Conservation (phyloP, 2,329 filamentous ascomycete species). For the Geoglossum cookeanum region DNA sequence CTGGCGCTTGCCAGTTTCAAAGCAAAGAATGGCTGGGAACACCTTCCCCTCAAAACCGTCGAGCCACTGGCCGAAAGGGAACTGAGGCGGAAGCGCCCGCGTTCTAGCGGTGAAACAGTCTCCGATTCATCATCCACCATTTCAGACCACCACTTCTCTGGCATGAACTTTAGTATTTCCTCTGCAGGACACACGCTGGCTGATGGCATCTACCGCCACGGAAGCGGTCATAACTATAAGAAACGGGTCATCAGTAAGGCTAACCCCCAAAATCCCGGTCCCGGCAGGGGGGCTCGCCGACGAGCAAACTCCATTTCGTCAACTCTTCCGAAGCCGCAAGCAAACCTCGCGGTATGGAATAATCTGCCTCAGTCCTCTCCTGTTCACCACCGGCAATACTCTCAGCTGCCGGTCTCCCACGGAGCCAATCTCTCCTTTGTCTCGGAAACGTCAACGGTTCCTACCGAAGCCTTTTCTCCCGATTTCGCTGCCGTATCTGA, state of each 20-base stretch:
- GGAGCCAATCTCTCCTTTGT: constrained; percentile 65
- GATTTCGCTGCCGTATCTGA: constrained; percentile 41
- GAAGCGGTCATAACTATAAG: background rate
- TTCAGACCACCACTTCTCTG: constrained; percentile 53
- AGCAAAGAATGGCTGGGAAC: constrained; percentile 87
- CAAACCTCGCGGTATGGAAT: constrained; percentile 40
- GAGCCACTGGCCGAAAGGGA: constrained; percentile 70
- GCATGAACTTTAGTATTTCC: constrained; percentile 63
- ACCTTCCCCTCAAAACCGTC: constrained; percentile 68
- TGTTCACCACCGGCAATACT: constrained; percentile 54
- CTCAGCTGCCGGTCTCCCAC: constrained; percentile 52
- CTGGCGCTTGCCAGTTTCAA: constrained; percentile 94
- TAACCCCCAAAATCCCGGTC: background rate
- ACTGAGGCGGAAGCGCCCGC: constrained; percentile 51
- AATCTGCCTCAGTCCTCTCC: constrained; percentile 74
- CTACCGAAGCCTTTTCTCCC: constrained; percentile 19
- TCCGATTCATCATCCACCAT: constrained; percentile 77
- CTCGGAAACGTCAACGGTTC: constrained; percentile 33
- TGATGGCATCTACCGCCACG: constrained; percentile 49
- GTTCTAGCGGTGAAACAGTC: constrained; percentile 48
- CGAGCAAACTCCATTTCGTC: background rate
- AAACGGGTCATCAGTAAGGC: background rate
- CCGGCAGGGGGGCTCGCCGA: background rate
- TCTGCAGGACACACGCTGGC: constrained; percentile 71
- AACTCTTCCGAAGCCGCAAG: background rate